Conservation (phyloP, 805 yeast species). For the Candida ovalis region DNA sequence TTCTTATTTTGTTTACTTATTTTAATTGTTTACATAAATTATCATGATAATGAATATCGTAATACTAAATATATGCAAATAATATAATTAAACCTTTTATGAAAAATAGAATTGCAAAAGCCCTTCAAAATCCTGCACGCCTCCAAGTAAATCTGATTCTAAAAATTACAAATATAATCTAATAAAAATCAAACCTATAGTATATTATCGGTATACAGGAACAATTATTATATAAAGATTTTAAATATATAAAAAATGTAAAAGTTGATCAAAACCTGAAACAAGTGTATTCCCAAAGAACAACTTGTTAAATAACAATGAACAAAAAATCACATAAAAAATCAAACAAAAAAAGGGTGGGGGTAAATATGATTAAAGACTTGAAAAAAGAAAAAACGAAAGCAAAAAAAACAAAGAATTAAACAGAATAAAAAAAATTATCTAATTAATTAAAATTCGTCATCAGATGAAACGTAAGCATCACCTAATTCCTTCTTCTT, state of each 20-base stretch:
- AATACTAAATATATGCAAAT: too few relatives aligned
- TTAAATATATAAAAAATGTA: neutral
- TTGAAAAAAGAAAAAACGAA: slow-evolving; percentile 8
- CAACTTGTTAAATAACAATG: neutral
- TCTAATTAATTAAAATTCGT: slow-evolving; percentile 54
- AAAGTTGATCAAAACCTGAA: neutral
- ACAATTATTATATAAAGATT: slow-evolving; percentile 1
- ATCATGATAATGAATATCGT: too few relatives aligned
- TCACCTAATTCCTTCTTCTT: slow-evolving; percentile 99
- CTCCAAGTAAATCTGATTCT: too few relatives aligned
- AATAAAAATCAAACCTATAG: slow-evolving; percentile 1
- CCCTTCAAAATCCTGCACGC: too few relatives aligned
- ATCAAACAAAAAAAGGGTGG: slow-evolving; percentile 1
- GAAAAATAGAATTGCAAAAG: too few relatives aligned
- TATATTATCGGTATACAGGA: neutral
- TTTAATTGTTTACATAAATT: too few relatives aligned
- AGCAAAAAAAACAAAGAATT: slow-evolving; percentile 3
- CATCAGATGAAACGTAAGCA: slow-evolving; percentile 98
- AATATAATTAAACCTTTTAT: too few relatives aligned
- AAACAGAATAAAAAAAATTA: neutral
- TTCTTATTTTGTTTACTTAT: too few relatives aligned
- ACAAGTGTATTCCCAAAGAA: neutral
- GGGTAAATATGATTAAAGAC: neutral
- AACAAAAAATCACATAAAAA: neutral
- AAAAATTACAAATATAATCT: too few relatives aligned